Base-by-base conservation (phyloP, 1,139 yeast genomes). In the Sugiyamaella neomexicana region DNA sequence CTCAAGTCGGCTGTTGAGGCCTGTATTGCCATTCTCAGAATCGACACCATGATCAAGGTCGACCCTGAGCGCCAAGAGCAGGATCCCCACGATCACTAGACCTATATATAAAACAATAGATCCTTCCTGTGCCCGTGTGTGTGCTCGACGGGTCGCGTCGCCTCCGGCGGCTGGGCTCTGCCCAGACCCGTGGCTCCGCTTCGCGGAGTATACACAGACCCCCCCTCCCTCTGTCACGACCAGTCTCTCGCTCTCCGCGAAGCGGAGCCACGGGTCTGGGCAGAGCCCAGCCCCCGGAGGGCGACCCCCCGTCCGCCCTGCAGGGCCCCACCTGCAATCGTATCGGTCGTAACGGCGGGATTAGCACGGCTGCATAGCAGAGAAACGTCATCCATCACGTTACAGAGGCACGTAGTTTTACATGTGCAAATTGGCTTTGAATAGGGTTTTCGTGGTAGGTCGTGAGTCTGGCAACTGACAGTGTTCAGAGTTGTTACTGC, bases 1-100 rank as follows among this genome's bases (percentile, higher is more conserved):
- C 81, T 95, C 69, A 91, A 95, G 74, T 85, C 95, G 56, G 98
- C 99, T 12, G 82, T 95, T 64, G 99, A 95, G 75, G 99, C 99
- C 2, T 93, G 99, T 74, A 85, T 95, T 71, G 96, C 99, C 41
- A 93, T 95, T 62, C 80, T 95, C 66, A 86, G 99, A 79, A 95
- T 95, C 68, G 99, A 95, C 72, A 95, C 99, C 55, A 90, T 93
- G 96, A 93, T 95, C 68, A 88, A 90, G 54, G 97, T 95, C 57
- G 95, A 91, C 64, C 99, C 99, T 31, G 99, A 93, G 68, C 95
- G 90, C 60, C 89, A 89, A 60, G 83, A 83, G 76, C 96, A 91
- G 74, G 96, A 95, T 51, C 74, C 74, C 38, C 67, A 64, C 54
- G 65, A 59, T 46, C 66, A 64, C 52, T 49, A 49, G 29, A 25